Evolutionary conservation across 139 green algal species (phyloP), one percentile per base, ranked within the genome.

Genomic region (Astrephomene gubernaculifera): DNA sequence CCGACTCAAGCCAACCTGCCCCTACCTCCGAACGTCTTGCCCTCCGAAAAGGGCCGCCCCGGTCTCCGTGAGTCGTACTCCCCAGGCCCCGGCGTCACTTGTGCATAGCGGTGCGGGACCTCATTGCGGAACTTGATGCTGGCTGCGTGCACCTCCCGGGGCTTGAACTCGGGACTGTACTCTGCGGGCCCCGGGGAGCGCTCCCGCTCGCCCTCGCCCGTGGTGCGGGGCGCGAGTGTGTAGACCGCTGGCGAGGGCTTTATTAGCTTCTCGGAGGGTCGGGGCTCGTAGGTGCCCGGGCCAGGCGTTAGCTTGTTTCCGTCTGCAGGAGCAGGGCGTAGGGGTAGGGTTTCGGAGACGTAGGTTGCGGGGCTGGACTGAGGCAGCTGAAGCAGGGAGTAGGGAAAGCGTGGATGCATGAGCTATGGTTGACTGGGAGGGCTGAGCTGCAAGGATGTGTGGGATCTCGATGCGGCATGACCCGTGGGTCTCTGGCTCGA

Each of bases 1-100:
- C 36, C 71, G 14, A 5, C 12, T 9, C n/a, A 29, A 43, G 22
- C n/a, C 38, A 29, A 52, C 22, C 64, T 21, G 2, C n/a, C 39
- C 81, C 52, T 54, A 86, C 83, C 38, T 64, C 83, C 83, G 49
- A 88, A 84, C 24, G 61, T 85, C 52, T 83, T 83, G n/a, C 83
- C 83, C 21, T 49, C 33, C 2, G 64, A 64, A 4, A 2, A 3
- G 4, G 73, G 35, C 27, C 49, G 45, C n/a, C 41, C 29, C 35
- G n/a, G 45, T 45, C 45, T 25, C 25, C 22, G 65, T 27, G 63
- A 43, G 45, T 41, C 65, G 49, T 86, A 86, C 33, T 76, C 79
- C 8, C 65, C 65, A 22, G 79, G 79, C 14, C 79, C 65, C 2
- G 79, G 83, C 25, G 49, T 73, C 41, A 22, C 31, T 14, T 49